phyloP scores from a whole-genome alignment of 106 monocot genomes.

The Alisma plantagoaquatica region DNA sequence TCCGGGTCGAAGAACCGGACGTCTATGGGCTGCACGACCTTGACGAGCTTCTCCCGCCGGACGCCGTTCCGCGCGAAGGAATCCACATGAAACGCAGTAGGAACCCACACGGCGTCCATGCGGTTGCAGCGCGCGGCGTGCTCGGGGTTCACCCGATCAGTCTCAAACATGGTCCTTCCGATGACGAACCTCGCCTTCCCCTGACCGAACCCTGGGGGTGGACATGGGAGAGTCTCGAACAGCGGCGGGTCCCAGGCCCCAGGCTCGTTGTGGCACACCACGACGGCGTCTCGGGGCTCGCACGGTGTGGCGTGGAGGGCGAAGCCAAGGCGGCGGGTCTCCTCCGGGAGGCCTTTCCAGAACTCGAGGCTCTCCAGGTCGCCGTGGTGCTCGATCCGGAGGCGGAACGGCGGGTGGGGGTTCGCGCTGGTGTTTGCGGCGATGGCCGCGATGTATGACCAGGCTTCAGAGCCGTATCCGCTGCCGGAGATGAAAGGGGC shows the following conservation, averaged over 20 bases:
- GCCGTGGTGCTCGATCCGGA: slow-evolving; percentile 46
- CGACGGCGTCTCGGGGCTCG: slow-evolving; percentile 20
- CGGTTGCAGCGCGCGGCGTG: slow-evolving; percentile 44
- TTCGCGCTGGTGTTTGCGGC: neutral
- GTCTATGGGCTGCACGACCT: slow-evolving; percentile 48
- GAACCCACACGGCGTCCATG: slow-evolving; percentile 61
- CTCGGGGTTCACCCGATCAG: slow-evolving; percentile 36
- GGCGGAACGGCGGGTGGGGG: slow-evolving; percentile 7
- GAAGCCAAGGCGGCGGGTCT: slow-evolving; percentile 12
- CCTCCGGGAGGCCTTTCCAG: slow-evolving; percentile 45
- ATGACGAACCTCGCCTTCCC: slow-evolving; percentile 25
- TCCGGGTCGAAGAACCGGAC: slow-evolving; percentile 51
- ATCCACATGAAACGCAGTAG: slow-evolving; percentile 42
- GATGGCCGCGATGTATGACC: slow-evolving; percentile 44
- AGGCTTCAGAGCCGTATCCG: slow-evolving; percentile 74
- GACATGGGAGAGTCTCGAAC: slow-evolving; percentile 45
- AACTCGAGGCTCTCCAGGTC: slow-evolving; percentile 30
- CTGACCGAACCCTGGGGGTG: slow-evolving; percentile 48
- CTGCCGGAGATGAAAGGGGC: slow-evolving; percentile 66
- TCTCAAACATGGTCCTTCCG: slow-evolving; percentile 73
- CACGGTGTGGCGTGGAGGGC: slow-evolving; percentile 26
- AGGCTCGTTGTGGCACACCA: slow-evolving; percentile 66
- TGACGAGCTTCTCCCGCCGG: slow-evolving; percentile 28
- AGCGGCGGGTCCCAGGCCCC: slow-evolving; percentile 60
- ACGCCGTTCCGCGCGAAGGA: slow-evolving; percentile 39